These are phyloP conservation scores for Naganishia sp. DNA, from an alignment of 1,284 basidiomycete species.

Conservation along the genomic window DNA sequence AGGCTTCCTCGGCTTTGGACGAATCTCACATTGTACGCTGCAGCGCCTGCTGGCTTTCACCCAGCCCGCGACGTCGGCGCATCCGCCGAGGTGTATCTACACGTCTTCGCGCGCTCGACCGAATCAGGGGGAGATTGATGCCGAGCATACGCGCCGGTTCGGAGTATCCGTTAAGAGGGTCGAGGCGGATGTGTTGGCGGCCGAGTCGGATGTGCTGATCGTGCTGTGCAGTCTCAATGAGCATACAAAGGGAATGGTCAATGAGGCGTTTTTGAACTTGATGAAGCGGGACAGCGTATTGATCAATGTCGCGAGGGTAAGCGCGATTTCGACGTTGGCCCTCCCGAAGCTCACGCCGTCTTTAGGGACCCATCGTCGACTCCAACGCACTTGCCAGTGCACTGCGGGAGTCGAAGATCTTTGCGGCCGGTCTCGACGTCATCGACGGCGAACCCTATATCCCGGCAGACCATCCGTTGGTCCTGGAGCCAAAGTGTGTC, in stretches of 20 bases:
- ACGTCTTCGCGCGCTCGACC: constrained; percentile 43
- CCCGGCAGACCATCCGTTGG: constrained; percentile 70
- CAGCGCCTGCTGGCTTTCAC: constrained; percentile 72
- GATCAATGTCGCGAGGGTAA: constrained; percentile 76
- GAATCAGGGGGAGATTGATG: constrained; percentile 59
- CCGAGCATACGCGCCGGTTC: constrained; percentile 57
- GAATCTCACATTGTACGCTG: constrained; percentile 80
- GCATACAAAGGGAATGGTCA: constrained; percentile 71
- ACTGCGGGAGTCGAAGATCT: constrained; percentile 73
- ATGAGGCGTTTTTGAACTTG: constrained; percentile 67
- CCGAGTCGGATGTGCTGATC: constrained; percentile 75
- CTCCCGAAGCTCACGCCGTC: neutral
- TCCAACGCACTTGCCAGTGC: constrained; percentile 82
- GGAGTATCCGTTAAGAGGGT: constrained; percentile 64
- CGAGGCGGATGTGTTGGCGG: constrained; percentile 67
- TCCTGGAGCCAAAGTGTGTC: constrained; percentile 70
- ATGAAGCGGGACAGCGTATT: constrained; percentile 84
- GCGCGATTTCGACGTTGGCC: constrained; percentile 10
- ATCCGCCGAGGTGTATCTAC: constrained; percentile 44
- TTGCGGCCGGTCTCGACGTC: constrained; percentile 90
- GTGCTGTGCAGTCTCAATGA: constrained; percentile 77
- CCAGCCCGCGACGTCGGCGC: constrained; percentile 50
- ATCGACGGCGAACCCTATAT: constrained; percentile 89
- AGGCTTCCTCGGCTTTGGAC: constrained; percentile 91
- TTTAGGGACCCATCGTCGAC: constrained; percentile 70